Conservation (phyloP, 371 early-diverging fungal genomes). For the Mucor indicus region DNA sequence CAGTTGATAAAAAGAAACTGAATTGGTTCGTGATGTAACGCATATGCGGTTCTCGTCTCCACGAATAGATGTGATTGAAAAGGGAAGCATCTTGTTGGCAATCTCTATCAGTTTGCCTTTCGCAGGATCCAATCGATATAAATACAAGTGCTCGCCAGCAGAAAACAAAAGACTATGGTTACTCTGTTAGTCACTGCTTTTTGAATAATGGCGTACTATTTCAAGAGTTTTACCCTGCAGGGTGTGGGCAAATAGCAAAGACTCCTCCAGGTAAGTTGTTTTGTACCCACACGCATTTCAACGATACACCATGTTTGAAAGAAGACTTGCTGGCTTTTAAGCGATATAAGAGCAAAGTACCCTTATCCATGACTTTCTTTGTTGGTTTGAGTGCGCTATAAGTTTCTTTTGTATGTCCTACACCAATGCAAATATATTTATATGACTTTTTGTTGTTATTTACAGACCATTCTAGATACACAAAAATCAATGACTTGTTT, state of each 20-base stretch:
- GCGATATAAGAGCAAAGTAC: slow-evolving; percentile 32
- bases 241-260: slow-evolving; percentile 39
- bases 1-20: slow-evolving; percentile 31
- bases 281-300: slow-evolving; percentile 32
- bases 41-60: slow-evolving; percentile 27
- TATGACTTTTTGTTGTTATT: slow-evolving; percentile 21
- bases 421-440: slow-evolving; percentile 40
- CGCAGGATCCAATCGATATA: slow-evolving; percentile 28
- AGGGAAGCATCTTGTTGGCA: slow-evolving; percentile 23
- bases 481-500: background rate
- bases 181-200: too few species aligned
- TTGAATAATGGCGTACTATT: background rate
- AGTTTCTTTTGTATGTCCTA: slow-evolving; percentile 23
- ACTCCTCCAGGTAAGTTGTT: slow-evolving; percentile 36
- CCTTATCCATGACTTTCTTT: slow-evolving; percentile 22
- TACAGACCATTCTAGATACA: slow-evolving; percentile 32
- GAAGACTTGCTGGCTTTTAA: slow-evolving; percentile 17
- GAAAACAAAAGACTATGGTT: slow-evolving; percentile 31
- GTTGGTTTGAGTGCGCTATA: slow-evolving; percentile 3
- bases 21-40: slow-evolving; percentile 33
- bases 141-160: slow-evolving; percentile 25
- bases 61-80: slow-evolving; percentile 34
- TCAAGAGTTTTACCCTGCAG: slow-evolving; percentile 27
- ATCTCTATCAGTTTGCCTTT: slow-evolving; percentile 31
- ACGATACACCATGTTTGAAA: too few species aligned